Conservation (phyloP, 345 rosid genomes). For the Eucalyptus sp. region DNA sequence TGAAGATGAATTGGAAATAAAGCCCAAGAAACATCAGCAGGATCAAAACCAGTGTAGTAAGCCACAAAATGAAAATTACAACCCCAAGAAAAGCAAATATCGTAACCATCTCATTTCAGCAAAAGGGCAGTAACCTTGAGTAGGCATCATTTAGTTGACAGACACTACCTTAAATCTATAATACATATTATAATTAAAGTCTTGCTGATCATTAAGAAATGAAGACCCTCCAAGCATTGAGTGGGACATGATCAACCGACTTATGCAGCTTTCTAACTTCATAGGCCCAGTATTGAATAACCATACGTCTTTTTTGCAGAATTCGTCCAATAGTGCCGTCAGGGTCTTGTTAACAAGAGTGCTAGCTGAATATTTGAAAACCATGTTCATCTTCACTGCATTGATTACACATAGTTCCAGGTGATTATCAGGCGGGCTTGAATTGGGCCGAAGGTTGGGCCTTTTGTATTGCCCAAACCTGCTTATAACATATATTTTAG, state of each 20-base stretch:
- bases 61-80: neutral
- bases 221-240: neutral
- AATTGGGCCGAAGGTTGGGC: neutral
- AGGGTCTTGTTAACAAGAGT: neutral
- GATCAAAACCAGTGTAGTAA: neutral
- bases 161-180: neutral
- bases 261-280: neutral
- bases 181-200: neutral
- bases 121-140: neutral
- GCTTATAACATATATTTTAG: neutral
- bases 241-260: neutral
- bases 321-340: neutral
- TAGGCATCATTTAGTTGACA: neutral
- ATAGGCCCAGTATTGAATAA: neutral
- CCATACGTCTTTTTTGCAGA: neutral
- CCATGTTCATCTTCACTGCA: neutral
- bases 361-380: neutral
- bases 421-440: neutral
- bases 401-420: neutral
- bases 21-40: neutral
- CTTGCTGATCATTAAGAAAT: neutral
- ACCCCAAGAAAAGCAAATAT: neutral
- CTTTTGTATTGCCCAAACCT: neutral
- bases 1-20: neutral
- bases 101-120: neutral